phyloP scores from a whole-genome alignment of 495 filamentous ascomycete genomes.

The Neurospora sp. region DNA sequence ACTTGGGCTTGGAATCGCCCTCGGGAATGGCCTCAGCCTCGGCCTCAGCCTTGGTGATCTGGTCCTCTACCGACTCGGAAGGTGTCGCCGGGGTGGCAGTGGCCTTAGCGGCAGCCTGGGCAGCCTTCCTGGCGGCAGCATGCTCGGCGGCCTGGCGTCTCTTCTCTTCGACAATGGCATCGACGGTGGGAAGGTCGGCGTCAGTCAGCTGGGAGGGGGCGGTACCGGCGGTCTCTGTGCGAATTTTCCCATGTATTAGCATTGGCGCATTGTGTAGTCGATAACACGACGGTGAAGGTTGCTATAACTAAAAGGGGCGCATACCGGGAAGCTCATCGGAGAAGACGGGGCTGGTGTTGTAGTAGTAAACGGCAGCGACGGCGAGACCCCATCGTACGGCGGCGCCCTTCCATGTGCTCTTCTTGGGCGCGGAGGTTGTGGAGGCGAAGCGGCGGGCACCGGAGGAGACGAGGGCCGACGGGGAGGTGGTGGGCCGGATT shows the following conservation, averaged over 20 bases:
- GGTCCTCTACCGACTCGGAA: not conserved
- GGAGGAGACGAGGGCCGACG: conserved; percentile 6
- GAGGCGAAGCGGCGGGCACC: conserved; percentile 55
- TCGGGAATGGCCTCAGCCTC: conserved; percentile 6
- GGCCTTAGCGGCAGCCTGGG: conserved; percentile 20
- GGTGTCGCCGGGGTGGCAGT: conserved; percentile 9
- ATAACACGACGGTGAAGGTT: conserved; percentile 1
- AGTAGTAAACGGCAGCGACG: conserved; percentile 76
- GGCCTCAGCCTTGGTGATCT: not conserved
- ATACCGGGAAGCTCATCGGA: conserved; percentile 71
- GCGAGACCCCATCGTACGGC: conserved; percentile 64
- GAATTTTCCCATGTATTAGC: not conserved
- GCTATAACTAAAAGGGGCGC: conserved; percentile 12
- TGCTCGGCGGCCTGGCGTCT: conserved; percentile 25
- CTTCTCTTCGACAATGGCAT: conserved; percentile 43
- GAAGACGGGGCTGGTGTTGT: conserved; percentile 81
- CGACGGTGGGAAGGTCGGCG: conserved; percentile 38
- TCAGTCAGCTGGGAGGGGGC: conserved; percentile 34
- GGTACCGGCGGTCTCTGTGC: conserved; percentile 12
- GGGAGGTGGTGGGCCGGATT: conserved; percentile 21
- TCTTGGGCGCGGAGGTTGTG: conserved; percentile 57
- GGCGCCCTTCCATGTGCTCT: conserved; percentile 77
- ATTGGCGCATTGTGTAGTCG: not conserved
- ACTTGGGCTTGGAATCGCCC: not conserved
- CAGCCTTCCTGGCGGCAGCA: conserved; percentile 10